Percentiles rank a stretch among this genome's conserved stretches.
phyloP scores from a whole-genome alignment of 1,139 yeast species.

The Suhomyces chickasaworum region DNA sequence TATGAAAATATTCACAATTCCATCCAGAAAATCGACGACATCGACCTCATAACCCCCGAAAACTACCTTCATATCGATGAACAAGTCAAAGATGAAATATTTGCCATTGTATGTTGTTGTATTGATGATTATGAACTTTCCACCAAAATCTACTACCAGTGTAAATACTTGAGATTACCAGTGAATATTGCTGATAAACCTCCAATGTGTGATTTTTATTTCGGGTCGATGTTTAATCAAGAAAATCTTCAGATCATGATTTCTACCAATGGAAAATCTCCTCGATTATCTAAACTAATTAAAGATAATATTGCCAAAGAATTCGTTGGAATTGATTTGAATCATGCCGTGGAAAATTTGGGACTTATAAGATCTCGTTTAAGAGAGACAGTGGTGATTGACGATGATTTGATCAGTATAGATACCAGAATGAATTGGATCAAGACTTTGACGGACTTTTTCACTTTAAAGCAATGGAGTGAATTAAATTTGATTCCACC shows the following conservation, averaged over 20 bases:
- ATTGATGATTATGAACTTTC: slow-evolving; percentile 71
- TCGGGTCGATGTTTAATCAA: slow-evolving; percentile 75
- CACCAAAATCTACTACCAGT: slow-evolving; percentile 58
- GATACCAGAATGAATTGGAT: slow-evolving; percentile 75
- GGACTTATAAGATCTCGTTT: slow-evolving; percentile 58
- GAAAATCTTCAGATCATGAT: slow-evolving; percentile 85
- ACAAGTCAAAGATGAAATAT: slow-evolving; percentile 40
- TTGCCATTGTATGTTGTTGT: slow-evolving; percentile 73
- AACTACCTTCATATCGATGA: slow-evolving; percentile 38
- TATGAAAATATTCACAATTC: slow-evolving; percentile 37
- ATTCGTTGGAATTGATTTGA: slow-evolving; percentile 46
- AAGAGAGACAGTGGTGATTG: slow-evolving; percentile 44
- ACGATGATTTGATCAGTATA: slow-evolving; percentile 54
- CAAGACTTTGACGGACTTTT: slow-evolving; percentile 62
- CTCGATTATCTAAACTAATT: slow-evolving; percentile 68
- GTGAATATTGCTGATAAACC: slow-evolving; percentile 89
- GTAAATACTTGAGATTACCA: slow-evolving; percentile 58
- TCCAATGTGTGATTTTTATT: slow-evolving; percentile 78
- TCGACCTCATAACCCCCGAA: slow-evolving; percentile 26
- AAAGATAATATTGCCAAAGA: slow-evolving; percentile 58
- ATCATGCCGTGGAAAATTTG: slow-evolving; percentile 63
- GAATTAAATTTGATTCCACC: slow-evolving; percentile 28
- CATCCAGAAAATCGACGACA: slow-evolving; percentile 17
- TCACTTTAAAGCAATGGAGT: slow-evolving; percentile 64
- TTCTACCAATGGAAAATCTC: slow-evolving; percentile 81